Base-by-base conservation (phyloP, 2,329 filamentous ascomycete species). In the Sphaerulina musiva region DNA sequence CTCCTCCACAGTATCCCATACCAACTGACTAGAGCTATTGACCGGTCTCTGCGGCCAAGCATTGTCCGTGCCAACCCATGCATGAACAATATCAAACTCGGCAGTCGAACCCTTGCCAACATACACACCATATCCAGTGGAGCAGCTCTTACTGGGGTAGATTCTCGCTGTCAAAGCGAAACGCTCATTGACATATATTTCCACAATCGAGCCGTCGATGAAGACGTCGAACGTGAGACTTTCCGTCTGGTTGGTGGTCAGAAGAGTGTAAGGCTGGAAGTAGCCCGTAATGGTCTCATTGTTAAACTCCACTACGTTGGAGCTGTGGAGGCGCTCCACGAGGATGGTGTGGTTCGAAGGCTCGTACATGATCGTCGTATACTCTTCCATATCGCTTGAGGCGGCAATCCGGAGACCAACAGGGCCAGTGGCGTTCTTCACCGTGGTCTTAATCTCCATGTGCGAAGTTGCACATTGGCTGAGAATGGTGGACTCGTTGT, bases 111-210 rank as follows among this genome's bases (percentile, higher is more conserved):
- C 70, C 6, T 67, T 62, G 4, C 58, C 69, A 23, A 74, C 68
- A 58, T 70, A 77, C 39, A 76, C 63, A 41, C 74, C 73, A 39
- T 72, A 71, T 6, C 71, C 72, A 1, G 69, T 72, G 51, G 72
- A 74, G 59, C 75, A 75, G 20, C 63, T 66, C 54, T 71, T 70
- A 32, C 65, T 66, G 9, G 75, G 75, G 57, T 78, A 78, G 43
- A 77, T 73, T 38, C 75, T 68, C 4, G 74, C 75, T 1, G 69
- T 65, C 38, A 72, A 59, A 1, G 69, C 67, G 17, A 72, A 72
- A n/a, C 70, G 64, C 32, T 70, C 73, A 55, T 77, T 77, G 41
- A 76, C 63, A 57, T 74, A 76, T 26, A 78, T 61, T 62, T 78
- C 76, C 0, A 76, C 63, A 23, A 77, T 63, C 1, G 72, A 75